A percentile compares a stretch with the other conserved stretches of the same genome.
Conservation (phyloP, 768 basidiomycete genomes). For the Naganishia vishniacii region DNA sequence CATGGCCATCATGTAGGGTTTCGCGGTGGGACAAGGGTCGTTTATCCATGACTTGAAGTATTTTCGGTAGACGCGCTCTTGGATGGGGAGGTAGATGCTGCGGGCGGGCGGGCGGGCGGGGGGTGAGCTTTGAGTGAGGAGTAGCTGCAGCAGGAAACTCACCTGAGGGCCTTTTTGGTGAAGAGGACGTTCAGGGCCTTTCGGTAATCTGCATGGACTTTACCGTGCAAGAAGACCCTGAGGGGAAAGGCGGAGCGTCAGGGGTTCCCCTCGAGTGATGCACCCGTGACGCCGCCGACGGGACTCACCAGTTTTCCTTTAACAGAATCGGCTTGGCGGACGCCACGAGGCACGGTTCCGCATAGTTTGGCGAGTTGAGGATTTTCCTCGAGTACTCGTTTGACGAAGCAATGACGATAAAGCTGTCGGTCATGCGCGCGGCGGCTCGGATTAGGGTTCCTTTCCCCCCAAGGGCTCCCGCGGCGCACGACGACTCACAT, state of each 20-base stretch:
- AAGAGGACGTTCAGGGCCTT: conserved; percentile 83
- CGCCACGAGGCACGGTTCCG: conserved; percentile 90
- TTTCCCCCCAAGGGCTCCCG: neutral
- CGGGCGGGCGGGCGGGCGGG: conserved; percentile 49
- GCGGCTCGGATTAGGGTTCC: neutral
- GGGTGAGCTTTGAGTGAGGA: neutral
- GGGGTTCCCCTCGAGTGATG: too few species aligned
- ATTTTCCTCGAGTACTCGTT: conserved; percentile 92
- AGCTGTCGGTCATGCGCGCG: conserved; percentile 56
- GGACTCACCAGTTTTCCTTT: conserved; percentile 73
- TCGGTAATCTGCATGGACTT: conserved; percentile 87
- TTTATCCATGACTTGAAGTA: conserved; percentile 70
- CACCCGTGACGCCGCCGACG: neutral
- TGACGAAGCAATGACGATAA: conserved; percentile 95
- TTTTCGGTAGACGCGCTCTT: conserved; percentile 73
- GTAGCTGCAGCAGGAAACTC: neutral
- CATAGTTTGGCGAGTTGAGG: conserved; percentile 82
- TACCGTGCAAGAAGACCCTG: conserved; percentile 97
- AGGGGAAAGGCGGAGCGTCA: neutral
- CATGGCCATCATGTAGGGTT: conserved; percentile 72
- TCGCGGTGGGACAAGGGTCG: conserved; percentile 51
- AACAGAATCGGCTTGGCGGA: conserved; percentile 81
- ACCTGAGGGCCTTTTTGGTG: conserved; percentile 68
- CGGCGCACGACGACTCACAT: conserved; percentile 59
- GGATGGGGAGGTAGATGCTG: conserved; percentile 68